Percentiles rank a stretch among this genome's conserved stretches.
Evolutionary conservation across 148 eudicot species (phyloP).

Genomic region (Fagopyrum homotropicum): DNA sequence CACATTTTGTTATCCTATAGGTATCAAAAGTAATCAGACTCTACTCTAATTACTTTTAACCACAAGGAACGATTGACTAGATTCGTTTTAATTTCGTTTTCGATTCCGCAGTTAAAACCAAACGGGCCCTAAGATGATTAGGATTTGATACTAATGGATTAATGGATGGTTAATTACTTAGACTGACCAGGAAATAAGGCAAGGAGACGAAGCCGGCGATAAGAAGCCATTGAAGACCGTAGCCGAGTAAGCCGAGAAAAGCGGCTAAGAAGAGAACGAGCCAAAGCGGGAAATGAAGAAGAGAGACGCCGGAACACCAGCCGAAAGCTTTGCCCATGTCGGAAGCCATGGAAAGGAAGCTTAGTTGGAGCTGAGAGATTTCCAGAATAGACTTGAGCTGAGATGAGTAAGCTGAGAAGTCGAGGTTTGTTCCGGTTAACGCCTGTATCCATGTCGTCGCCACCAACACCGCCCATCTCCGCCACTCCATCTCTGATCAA

Average conservation of each 20-base stretch:
- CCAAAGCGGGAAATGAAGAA: constrained; percentile 40
- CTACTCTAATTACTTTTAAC: no score
- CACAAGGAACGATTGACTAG: no score
- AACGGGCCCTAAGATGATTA: no score
- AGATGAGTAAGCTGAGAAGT: constrained; percentile 61
- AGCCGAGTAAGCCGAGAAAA: constrained; percentile 44
- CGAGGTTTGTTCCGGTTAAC: constrained; percentile 57
- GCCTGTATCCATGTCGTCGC: constrained; percentile 67
- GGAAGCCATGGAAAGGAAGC: constrained; percentile 55
- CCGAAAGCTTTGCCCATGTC: constrained; percentile 58
- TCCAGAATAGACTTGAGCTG: constrained; percentile 38
- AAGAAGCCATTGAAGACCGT: constrained; percentile 57
- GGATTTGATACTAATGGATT: no score
- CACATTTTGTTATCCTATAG: no score
- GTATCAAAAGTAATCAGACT: no score
- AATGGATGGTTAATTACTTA: no score
- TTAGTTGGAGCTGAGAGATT: constrained; percentile 50
- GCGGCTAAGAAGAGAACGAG: constrained; percentile 41
- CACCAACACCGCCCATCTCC: constrained; percentile 48
- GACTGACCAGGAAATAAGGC: constrained; percentile 49
- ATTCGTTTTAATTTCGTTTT: no score
- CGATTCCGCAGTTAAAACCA: no score
- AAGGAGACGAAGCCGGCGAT: constrained; percentile 24
- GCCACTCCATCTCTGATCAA: constrained; percentile 18
- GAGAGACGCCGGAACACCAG: constrained; percentile 51